Evolutionary conservation across 495 filamentous ascomycete species (phyloP), one percentile per base, ranked within the genome.

Genomic region (Xylaria venustula): DNA sequence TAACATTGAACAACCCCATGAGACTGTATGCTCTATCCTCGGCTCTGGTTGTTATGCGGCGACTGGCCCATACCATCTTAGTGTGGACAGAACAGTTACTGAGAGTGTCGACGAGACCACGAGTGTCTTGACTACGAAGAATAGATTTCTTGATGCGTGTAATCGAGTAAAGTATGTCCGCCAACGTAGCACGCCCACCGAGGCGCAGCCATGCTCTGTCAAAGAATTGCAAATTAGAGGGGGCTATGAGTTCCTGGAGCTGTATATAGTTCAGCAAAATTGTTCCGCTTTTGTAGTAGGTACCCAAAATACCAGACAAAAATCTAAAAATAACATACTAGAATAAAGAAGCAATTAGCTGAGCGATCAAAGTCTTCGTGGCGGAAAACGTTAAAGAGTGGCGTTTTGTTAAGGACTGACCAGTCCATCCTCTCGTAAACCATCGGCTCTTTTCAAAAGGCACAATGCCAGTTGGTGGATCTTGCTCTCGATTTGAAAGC

Each of bases 21-120:
- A 70, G 45, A 26, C 36, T 65, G 26, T 70, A 70, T 9, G 67
- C 67, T 3, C 42, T 41, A 60, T 70, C 67, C 42, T 70, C 65
- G 20, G 26, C 2, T 25, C 65, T 55, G 19, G 58, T 63, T 17
- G 67, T 70, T 44, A 63, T 19, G n/a, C 67, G 53, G 15, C 44
- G 17, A 26, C 65, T 58, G 50, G 67, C 65, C 65, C 67, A 64
- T 60, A 26, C 42, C 17, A 23, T 51, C 17, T 11, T 17, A n/a
- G n/a, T n/a, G n/a, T n/a, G n/a, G n/a, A 47, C 26, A 2, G 9
- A 23, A 22, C 12, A 47, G 45, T 12, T 23, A 23, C 20, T 28
- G 1, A 23, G 67, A 63, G 7, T 64, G 64, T 6, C 42, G 30
- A 22, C 12, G 11, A 12, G 45, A 20, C 45, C 45, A 47, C 34